Evolutionary conservation across 2,329 filamentous ascomycete genomes (phyloP), one percentile per base, ranked within the genome.

Genomic region (Aspergillus tamarii): DNA sequence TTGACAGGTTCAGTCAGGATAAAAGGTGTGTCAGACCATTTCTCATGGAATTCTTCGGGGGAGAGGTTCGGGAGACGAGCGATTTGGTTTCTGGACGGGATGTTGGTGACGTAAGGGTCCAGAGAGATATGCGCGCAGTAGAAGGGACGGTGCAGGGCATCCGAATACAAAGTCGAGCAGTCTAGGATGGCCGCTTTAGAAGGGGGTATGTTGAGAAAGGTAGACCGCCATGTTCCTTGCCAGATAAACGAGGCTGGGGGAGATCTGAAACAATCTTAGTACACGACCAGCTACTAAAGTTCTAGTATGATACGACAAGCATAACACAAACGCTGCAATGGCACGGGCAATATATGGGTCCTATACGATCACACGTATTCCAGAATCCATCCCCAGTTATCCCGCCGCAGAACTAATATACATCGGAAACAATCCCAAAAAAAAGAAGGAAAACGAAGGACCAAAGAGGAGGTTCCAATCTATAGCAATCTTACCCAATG

Each of bases 61-160:
- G 88, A 86, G 28, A 98, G 83, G 70, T 92, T 84, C 7, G 84
- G 74, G 10, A 97, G 81, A 14, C 91, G 87, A 3, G 84, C 74
- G 59, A 98, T 96, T 69, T 88, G 82, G 74, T 97, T 97, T 43
- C 81, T 77, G 39, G 79, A 70, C 2, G 94, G 93, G 43, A 97
- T 97, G 57, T 86, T 87, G 28, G 83, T 83, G 10, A 88, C 85
- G 75, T 90, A 97, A 2, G 87, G 85, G 8, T 81, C 76, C 46
- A 96, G 80, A 2, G 85, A 79, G 32, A 93, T 88, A 73, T 96
- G 88, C 53, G 92, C 91, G 81, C 94, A 98, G 69, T 92, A 90
- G 76, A 96, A 98, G 0, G 94, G 94, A 11, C 94, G 88, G 77
- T 97, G 92, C 28, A 98, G 84, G 9, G 91, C 89, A 78, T 99